Evolutionary conservation across 2,329 filamentous ascomycete species (phyloP).

Genomic region (Ceratocystis ficicola): DNA sequence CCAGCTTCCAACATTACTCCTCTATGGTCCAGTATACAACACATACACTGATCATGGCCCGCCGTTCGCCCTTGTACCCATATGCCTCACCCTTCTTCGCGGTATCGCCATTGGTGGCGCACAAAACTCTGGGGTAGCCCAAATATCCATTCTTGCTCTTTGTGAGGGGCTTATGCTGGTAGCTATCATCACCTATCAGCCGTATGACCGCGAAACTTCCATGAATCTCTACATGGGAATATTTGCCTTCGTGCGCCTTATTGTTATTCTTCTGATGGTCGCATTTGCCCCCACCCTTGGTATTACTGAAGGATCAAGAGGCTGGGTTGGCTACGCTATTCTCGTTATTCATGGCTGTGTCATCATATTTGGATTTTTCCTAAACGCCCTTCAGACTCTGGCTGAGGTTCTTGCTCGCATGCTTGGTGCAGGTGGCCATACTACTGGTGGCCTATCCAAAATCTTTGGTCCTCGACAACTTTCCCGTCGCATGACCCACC

Average conservation of each 20-base stretch:
- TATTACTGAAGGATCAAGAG: slow-evolving; percentile 65
- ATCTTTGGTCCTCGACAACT: slow-evolving; percentile 87
- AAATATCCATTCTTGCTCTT: slow-evolving; percentile 82
- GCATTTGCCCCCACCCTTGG: slow-evolving; percentile 75
- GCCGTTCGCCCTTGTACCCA: slow-evolving; percentile 76
- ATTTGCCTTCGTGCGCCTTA: slow-evolving; percentile 65
- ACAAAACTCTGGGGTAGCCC: slow-evolving; percentile 83
- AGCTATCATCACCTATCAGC: slow-evolving; percentile 77
- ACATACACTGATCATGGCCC: slow-evolving; percentile 91
- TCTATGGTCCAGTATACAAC: slow-evolving; percentile 91
- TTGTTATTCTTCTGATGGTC: slow-evolving; percentile 63
- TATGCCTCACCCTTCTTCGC: slow-evolving; percentile 71
- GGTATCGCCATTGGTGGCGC: slow-evolving; percentile 86
- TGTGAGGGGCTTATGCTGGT: slow-evolving; percentile 87
- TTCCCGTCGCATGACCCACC: slow-evolving; percentile 52
- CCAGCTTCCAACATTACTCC: slow-evolving; percentile 74
- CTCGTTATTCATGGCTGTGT: slow-evolving; percentile 75
- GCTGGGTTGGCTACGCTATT: slow-evolving; percentile 92
- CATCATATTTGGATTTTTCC: slow-evolving; percentile 79
- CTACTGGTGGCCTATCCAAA: slow-evolving; percentile 73
- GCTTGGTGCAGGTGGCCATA: slow-evolving; percentile 69
- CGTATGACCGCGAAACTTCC: slow-evolving; percentile 80
- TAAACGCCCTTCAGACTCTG: slow-evolving; percentile 82
- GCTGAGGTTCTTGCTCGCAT: slow-evolving; percentile 77
- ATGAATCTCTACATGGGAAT: slow-evolving; percentile 95